Percentiles rank a stretch among this genome's conserved stretches.
phyloP scores from a whole-genome alignment of 2,329 filamentous ascomycete species.

The Zasmidium citrigriseum region DNA sequence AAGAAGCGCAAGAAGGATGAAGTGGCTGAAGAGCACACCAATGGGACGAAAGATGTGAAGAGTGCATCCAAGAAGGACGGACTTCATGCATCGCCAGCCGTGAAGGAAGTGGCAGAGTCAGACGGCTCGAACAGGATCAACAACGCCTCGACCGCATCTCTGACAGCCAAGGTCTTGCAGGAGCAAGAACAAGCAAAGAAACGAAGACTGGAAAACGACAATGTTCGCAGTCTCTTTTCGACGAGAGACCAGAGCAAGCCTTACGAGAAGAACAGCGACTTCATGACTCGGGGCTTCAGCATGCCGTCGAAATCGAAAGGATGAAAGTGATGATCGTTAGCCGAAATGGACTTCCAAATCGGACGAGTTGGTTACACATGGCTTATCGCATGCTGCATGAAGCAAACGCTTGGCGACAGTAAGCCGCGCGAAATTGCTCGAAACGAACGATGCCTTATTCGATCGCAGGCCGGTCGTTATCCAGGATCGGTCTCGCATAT shows the following conservation, averaged over 20 bases:
- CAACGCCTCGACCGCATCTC: conserved; percentile 78
- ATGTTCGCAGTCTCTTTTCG: conserved; percentile 51
- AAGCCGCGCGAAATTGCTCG: not conserved
- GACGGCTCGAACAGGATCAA: conserved; percentile 66
- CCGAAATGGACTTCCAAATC: no score
- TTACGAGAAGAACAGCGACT: conserved; percentile 47
- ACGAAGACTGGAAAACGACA: conserved; percentile 64
- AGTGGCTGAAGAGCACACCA: conserved; percentile 40
- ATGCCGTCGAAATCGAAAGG: conserved; percentile 7
- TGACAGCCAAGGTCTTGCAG: conserved; percentile 82
- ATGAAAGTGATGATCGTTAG: not conserved
- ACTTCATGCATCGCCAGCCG: conserved; percentile 3
- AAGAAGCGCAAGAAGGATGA: conserved; percentile 69
- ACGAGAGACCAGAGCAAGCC: conserved; percentile 39
- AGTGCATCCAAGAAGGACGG: conserved; percentile 9
- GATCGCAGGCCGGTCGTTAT: no score
- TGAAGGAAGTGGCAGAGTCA: conserved; percentile 14
- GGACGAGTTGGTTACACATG: no score
- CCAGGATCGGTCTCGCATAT: not conserved
- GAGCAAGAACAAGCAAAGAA: conserved; percentile 86
- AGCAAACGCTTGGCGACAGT: no score
- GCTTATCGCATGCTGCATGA: no score
- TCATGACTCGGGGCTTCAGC: conserved; percentile 50
- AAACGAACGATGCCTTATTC: not conserved
- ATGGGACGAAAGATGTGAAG: conserved; percentile 23